Percentiles rank a stretch among this genome's conserved stretches.
These are phyloP conservation scores for Aspergillus leporis DNA, from an alignment of 495 filamentous ascomycete genomes.

Conservation along the genomic window DNA sequence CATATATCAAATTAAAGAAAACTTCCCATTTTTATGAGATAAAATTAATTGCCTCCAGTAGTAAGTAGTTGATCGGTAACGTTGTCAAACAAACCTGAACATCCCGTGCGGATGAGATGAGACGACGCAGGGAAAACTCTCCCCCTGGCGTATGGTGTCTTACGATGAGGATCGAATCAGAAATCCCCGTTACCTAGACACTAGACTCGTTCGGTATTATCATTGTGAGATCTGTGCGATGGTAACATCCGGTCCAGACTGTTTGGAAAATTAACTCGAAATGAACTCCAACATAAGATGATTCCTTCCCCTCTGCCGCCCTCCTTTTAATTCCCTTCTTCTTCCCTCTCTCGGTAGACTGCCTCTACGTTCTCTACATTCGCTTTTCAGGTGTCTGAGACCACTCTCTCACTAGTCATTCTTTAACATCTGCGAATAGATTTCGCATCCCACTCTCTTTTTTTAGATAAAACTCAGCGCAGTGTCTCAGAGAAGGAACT, in stretches of 20 bases:
- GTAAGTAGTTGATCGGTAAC: constrained; percentile 1
- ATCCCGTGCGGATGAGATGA: background rate
- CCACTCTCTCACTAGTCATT: constrained; percentile 39
- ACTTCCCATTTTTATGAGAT: background rate
- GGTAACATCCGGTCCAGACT: background rate
- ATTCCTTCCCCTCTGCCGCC: background rate
- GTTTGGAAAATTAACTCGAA: constrained; percentile 22
- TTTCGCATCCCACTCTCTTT: constrained; percentile 42
- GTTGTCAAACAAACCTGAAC: background rate
- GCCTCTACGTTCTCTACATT: constrained; percentile 25
- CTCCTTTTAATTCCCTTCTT: constrained; percentile 3
- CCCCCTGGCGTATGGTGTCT: background rate
- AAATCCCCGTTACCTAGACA: background rate
- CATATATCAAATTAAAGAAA: constrained; percentile 1
- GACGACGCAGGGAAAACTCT: background rate
- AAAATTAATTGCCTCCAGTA: background rate
- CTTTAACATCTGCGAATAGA: constrained; percentile 49
- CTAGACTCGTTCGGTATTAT: background rate
- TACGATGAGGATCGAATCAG: background rate
- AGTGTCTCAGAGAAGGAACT: constrained; percentile 7
- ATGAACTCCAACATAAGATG: constrained; percentile 2
- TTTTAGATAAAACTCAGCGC: constrained; percentile 10
- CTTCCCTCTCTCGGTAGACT: background rate
- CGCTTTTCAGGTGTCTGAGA: constrained; percentile 35
- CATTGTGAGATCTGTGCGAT: background rate